These are phyloP conservation scores for Cadophora luteo-olivacea DNA, from an alignment of 2,329 filamentous ascomycete genomes.

Conservation along the genomic window DNA sequence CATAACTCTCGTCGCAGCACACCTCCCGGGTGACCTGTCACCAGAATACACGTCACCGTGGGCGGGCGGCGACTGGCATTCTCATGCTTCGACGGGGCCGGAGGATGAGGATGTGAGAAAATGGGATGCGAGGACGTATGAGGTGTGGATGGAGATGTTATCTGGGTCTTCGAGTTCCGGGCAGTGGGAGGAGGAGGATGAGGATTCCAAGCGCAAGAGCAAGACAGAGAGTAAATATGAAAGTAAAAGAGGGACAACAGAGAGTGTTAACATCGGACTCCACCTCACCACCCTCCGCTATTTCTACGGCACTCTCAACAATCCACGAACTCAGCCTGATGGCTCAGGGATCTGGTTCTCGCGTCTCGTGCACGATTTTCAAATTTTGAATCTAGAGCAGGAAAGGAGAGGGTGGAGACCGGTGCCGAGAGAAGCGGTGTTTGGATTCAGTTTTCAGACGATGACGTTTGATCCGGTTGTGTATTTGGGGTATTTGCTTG, in stretches of 20 bases:
- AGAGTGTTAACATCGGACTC: background rate
- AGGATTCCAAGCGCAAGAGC: too few relatives aligned
- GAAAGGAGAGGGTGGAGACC: background rate
- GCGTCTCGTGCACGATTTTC: background rate
- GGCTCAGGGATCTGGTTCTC: conserved; percentile 3
- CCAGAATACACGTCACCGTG: conserved; percentile 41
- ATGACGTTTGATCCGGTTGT: background rate
- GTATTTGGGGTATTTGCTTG: background rate
- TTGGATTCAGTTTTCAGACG: background rate
- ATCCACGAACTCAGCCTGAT: background rate
- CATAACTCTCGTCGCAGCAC: conserved; percentile 51
- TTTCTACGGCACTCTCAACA: background rate
- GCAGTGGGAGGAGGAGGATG: background rate
- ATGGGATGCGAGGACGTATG: conserved; percentile 53
- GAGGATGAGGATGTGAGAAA: conserved; percentile 41
- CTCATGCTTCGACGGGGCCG: conserved; percentile 47
- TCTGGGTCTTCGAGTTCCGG: background rate
- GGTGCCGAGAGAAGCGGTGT: background rate
- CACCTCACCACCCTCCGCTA: conserved; percentile 3
- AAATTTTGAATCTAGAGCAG: background rate
- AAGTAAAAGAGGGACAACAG: background rate
- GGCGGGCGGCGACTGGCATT: conserved; percentile 56
- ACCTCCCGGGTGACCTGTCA: conserved; percentile 47
- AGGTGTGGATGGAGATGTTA: conserved; percentile 47
- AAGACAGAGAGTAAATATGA: too few relatives aligned